phyloP scores from a whole-genome alignment of 2,329 filamentous ascomycete genomes.

The Fusarium sp. region DNA sequence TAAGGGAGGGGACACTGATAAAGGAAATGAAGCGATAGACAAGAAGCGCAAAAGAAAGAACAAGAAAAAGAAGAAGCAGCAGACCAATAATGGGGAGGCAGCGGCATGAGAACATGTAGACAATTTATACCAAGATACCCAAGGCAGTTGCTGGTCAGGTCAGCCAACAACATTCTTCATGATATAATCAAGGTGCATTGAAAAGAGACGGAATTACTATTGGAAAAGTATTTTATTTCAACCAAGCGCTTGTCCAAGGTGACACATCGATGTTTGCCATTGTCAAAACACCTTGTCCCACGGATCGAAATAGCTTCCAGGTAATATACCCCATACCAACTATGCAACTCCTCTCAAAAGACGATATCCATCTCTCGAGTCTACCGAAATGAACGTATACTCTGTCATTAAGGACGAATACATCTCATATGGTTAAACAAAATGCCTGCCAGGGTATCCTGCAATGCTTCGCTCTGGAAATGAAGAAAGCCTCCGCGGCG shows the following conservation, averaged over 20 bases:
- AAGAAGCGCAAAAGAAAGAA: conserved; percentile 46
- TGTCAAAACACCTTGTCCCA: conserved; percentile 10
- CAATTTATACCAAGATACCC: conserved; percentile 25
- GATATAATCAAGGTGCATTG: background rate
- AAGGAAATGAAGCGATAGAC: conserved; percentile 9
- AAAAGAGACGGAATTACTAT: background rate
- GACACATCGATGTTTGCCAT: conserved; percentile 6
- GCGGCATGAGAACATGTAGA: conserved; percentile 10
- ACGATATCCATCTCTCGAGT: conserved; percentile 16
- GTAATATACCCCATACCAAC: conserved; percentile 29
- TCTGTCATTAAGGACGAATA: conserved; percentile 11
- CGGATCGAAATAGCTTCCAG: conserved; percentile 15
- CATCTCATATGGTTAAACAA: conserved; percentile 32
- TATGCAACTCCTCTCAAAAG: conserved; percentile 35
- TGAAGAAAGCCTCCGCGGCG: conserved; percentile 33
- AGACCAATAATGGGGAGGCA: conserved; percentile 34
- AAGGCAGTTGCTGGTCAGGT: background rate
- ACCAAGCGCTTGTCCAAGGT: background rate
- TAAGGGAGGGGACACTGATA: conserved; percentile 27
- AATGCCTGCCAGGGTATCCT: conserved; percentile 39
- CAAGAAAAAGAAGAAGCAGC: conserved; percentile 50
- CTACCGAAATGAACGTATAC: conserved; percentile 22
- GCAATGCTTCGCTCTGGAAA: conserved; percentile 37
- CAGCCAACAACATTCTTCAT: background rate
- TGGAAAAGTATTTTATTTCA: conserved; percentile 5